Evolutionary conservation across 2,329 filamentous ascomycete genomes (phyloP), one percentile per base, ranked within the genome.

Genomic region (Aspergillus fijiensis): DNA sequence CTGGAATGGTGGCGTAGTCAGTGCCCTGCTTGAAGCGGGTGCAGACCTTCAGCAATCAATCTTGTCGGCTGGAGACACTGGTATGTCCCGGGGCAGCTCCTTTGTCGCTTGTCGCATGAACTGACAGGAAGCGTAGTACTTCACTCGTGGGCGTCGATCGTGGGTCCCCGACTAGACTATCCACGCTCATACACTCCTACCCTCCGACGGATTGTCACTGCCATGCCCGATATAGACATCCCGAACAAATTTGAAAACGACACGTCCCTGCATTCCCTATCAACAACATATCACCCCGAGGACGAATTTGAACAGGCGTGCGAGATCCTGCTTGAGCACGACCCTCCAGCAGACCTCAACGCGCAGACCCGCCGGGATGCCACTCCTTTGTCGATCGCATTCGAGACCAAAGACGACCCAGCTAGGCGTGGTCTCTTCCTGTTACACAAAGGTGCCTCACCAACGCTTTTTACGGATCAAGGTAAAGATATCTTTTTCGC

Each of bases 261-360:
- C 12, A 71, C 67, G 3, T 64, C 68, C 5, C 58, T 71, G 14
- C 68, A 70, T 59, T n/a, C 57, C 3, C n/a, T 72, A 31, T 39
- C 63, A 7, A 64, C 64, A 2, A 65, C 47, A 2, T 64, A 67
- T 21, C 66, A 69, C 42, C 27, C 62, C 2, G 68, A 68, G 39
- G 64, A 69, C 2, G 68, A 69, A 31, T 65, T 71, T n/a, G 63
- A 70, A 60, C 51, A 56, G 1, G 64, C 65, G 10, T 69, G 60
- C 48, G 59, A 67, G 35, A 64, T 71, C 14, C 21, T 72, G 5
- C 55, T 69, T 47, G n/a, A 27, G 4, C 65, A 62, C 31, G 42
- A 51, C 0, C 56, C 42, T 14, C 63, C 62, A 16, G 62, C 64
- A 45, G 57, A 70, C 45, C 65, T 71, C 9, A 63, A 71, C 49